A percentile compares a stretch with the other conserved stretches of the same genome.
Conservation (phyloP, 2,329 filamentous ascomycete species). For the Colletotrichum tabaci region DNA sequence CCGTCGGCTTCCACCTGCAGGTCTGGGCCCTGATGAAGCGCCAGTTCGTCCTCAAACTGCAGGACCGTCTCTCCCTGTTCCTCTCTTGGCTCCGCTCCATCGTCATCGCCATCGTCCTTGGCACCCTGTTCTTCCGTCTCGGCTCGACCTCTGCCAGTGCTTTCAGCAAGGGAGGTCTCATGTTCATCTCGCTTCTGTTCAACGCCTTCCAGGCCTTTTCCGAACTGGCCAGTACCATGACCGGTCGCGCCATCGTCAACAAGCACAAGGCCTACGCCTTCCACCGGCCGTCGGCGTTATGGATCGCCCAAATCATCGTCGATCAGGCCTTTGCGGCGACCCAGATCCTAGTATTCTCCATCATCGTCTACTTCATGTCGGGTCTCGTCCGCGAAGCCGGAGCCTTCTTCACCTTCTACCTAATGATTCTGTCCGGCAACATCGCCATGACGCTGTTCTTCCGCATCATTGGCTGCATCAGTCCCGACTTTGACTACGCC, state of each 20-base stretch:
- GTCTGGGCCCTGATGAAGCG: constrained; percentile 87
- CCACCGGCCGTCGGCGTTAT: constrained; percentile 84
- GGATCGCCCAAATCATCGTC: constrained; percentile 86
- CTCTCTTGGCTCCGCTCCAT: constrained; percentile 80
- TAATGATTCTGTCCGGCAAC: constrained; percentile 79
- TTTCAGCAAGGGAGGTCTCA: constrained; percentile 85
- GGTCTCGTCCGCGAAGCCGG: constrained; percentile 78
- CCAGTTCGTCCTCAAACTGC: constrained; percentile 88
- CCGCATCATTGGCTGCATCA: constrained; percentile 80
- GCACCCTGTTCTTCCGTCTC: constrained; percentile 83
- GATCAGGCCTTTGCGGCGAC: constrained; percentile 80
- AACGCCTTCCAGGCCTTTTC: constrained; percentile 91
- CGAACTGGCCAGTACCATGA: constrained; percentile 82
- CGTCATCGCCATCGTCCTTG: constrained; percentile 82
- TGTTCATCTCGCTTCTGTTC: constrained; percentile 86
- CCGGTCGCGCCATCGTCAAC: constrained; percentile 82
- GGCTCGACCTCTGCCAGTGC: constrained; percentile 77
- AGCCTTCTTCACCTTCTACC: constrained; percentile 83
- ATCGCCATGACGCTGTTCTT: constrained; percentile 85
- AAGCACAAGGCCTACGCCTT: constrained; percentile 90
- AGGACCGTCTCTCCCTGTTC: constrained; percentile 83
- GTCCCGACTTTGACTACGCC: constrained; percentile 87
- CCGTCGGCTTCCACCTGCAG: constrained; percentile 86
- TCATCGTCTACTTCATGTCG: constrained; percentile 87
- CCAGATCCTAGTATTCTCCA: constrained; percentile 79